These are phyloP conservation scores for Fusarium anguioides DNA, from an alignment of 2,329 filamentous ascomycete species.

Conservation along the genomic window DNA sequence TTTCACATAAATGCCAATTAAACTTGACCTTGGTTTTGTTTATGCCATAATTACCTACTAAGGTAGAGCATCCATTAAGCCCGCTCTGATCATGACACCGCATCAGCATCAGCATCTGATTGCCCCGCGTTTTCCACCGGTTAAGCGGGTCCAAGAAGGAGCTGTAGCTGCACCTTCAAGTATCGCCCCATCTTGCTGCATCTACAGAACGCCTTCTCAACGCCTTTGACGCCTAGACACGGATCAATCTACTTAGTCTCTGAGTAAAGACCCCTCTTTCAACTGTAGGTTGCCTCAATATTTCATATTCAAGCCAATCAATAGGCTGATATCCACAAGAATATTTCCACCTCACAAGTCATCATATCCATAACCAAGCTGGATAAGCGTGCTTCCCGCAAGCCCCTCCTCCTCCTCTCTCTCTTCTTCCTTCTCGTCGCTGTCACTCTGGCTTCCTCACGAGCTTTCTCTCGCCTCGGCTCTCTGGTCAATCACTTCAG, in stretches of 20 bases:
- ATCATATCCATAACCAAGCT: conserved; percentile 41
- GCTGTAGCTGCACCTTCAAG: conserved; percentile 33
- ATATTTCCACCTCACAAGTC: conserved; percentile 14
- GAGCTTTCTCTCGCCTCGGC: conserved; percentile 68
- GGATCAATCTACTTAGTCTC: conserved; percentile 23
- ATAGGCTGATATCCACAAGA: conserved; percentile 35
- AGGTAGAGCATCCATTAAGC: too few species aligned
- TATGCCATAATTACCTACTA: background rate
- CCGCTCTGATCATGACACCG: conserved; percentile 31
- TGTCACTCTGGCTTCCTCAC: conserved; percentile 75
- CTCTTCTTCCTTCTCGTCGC: conserved; percentile 67
- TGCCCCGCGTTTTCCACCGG: conserved; percentile 43
- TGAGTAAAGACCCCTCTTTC: conserved; percentile 37
- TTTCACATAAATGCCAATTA: background rate
- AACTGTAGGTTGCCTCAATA: conserved; percentile 13
- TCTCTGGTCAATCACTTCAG: conserved; percentile 68
- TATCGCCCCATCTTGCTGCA: conserved; percentile 33
- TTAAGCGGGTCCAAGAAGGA: conserved; percentile 25
- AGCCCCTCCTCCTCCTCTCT: conserved; percentile 54
- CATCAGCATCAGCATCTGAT: conserved; percentile 21
- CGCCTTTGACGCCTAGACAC: conserved; percentile 15
- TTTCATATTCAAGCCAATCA: conserved; percentile 36
- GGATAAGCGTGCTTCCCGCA: conserved; percentile 44
- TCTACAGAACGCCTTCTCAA: conserved; percentile 28
- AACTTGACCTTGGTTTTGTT: background rate